Conservation (phyloP, 345 rosid species). For the Euphorbia pulcherrima region DNA sequence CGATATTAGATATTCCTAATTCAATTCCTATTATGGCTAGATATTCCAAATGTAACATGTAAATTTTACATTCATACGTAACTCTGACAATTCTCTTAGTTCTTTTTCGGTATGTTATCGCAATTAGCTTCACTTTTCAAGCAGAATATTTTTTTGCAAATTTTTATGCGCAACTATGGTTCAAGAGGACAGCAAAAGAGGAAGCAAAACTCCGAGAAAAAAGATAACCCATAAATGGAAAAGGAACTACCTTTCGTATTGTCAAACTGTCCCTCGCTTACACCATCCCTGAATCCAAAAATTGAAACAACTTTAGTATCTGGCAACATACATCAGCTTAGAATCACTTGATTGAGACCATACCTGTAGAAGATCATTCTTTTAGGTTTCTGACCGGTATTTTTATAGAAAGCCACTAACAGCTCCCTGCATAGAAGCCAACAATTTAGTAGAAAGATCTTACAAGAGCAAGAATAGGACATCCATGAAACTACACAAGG, state of each 20-base stretch:
- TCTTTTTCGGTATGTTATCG: too few relatives aligned
- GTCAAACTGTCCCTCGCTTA: slow-evolving; percentile 75
- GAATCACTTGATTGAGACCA: neutral
- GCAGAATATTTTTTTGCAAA: too few relatives aligned
- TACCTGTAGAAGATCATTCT: slow-evolving; percentile 78
- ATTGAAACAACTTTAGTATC: slow-evolving; percentile 3
- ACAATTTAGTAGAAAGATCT: neutral
- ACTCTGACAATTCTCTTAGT: too few relatives aligned
- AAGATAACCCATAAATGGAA: too few relatives aligned
- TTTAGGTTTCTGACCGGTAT: slow-evolving; percentile 36
- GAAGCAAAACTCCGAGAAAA: too few relatives aligned
- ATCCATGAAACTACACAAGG: neutral
- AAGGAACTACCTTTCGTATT: slow-evolving; percentile 43
- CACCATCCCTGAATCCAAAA: slow-evolving; percentile 61
- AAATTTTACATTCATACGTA: too few relatives aligned
- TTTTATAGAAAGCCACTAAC: slow-evolving; percentile 36
- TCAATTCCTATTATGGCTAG: too few relatives aligned
- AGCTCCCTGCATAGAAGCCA: slow-evolving; percentile 44
- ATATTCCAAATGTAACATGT: too few relatives aligned
- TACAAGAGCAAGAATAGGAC: neutral
- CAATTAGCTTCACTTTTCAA: too few relatives aligned
- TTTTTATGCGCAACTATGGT: too few relatives aligned
- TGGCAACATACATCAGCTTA: neutral
- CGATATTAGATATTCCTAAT: too few relatives aligned
- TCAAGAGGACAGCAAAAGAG: too few relatives aligned